These are phyloP conservation scores for Dalbergia cochinchinensis DNA, from an alignment of 306 rosid species.

Conservation along the genomic window DNA sequence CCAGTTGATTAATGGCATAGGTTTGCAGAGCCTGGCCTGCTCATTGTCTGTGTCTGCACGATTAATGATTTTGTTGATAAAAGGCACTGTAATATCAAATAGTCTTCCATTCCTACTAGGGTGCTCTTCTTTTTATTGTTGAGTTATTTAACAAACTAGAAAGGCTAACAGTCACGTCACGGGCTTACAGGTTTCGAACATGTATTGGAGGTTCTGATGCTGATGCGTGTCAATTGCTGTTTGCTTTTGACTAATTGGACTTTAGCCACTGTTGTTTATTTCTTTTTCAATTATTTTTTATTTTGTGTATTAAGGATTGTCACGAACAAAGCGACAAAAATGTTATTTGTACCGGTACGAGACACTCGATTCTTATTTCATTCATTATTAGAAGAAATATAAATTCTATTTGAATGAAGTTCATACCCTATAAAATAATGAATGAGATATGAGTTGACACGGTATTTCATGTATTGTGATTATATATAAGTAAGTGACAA, in stretches of 20 bases:
- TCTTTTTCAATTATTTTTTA: background rate
- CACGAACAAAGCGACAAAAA: background rate
- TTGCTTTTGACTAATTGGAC: constrained; percentile 20
- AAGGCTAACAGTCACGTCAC: constrained; percentile 8
- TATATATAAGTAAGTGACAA: no score
- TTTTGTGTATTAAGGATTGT: background rate
- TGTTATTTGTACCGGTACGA: no score
- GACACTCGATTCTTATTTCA: no score
- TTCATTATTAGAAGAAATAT: no score
- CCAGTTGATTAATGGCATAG: constrained; percentile 21
- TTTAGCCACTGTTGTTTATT: background rate
- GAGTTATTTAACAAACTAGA: constrained; percentile 25
- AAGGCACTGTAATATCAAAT: constrained; percentile 34
- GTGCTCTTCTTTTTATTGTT: constrained; percentile 40
- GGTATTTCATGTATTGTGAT: no score
- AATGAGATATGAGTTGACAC: no score
- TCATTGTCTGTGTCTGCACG: constrained; percentile 36
- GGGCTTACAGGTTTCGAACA: constrained; percentile 8
- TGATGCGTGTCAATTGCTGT: background rate
- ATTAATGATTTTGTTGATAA: constrained; percentile 48
- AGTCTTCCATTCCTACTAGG: constrained; percentile 1
- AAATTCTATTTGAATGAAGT: no score
- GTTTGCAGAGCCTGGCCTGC: constrained; percentile 38
- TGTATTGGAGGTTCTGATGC: constrained; percentile 15
- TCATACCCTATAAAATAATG: no score